phyloP scores from a whole-genome alignment of 2,329 filamentous ascomycete species.

The Fusarium chuoi region DNA sequence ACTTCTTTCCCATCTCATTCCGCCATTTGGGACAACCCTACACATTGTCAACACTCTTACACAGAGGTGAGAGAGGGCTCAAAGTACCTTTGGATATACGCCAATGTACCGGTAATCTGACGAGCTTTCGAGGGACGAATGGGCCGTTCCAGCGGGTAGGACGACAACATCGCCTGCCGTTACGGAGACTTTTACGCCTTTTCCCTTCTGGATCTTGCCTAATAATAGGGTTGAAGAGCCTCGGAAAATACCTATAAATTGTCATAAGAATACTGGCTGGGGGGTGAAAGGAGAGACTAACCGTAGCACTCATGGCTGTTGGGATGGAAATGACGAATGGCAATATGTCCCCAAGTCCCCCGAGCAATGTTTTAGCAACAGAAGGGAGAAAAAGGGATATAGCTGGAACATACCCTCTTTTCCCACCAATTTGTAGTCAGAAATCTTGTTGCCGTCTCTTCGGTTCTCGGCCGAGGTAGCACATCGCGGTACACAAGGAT shows the following conservation, averaged over 20 bases:
- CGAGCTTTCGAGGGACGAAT: not conserved
- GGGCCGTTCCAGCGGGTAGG: not conserved
- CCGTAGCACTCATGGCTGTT: slow-evolving; percentile 1
- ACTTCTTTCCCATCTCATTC: not conserved
- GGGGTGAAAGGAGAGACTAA: not conserved
- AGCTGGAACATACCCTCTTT: not conserved
- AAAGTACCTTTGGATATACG: not conserved
- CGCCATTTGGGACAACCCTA: not conserved
- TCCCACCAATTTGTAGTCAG: not conserved
- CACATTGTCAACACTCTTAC: accelerated
- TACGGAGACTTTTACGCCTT: not conserved
- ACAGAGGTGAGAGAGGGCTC: accelerated
- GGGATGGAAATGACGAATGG: not conserved
- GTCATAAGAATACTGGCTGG: not conserved
- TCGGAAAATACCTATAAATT: not conserved
- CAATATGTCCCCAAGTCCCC: not conserved
- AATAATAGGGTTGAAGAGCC: not conserved
- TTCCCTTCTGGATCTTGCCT: not conserved
- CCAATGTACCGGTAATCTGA: not conserved
- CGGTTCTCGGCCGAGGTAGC: not conserved
- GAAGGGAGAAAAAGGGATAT: too few relatives aligned
- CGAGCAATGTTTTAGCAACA: too few relatives aligned
- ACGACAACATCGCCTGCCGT: not conserved
- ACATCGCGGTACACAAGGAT: not conserved
- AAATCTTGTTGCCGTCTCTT: not conserved